A percentile compares a stretch with the other conserved stretches of the same genome.
phyloP scores from a whole-genome alignment of 176 grass and related monocot species.

The Aegilops tauschii region DNA sequence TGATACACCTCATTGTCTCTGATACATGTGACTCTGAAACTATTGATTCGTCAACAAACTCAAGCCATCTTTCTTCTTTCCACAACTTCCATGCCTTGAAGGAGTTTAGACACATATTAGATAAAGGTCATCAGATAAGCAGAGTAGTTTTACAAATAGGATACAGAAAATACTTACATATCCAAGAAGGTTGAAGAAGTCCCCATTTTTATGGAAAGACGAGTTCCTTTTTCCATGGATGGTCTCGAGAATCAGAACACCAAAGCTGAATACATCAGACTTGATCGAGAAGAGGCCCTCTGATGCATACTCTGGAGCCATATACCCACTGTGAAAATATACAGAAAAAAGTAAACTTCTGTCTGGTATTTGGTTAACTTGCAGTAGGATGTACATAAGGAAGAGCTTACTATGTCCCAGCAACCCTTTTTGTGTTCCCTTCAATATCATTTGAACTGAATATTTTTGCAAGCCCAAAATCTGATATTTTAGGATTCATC shows the following conservation, averaged over 20 bases:
- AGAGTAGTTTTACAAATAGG: neutral
- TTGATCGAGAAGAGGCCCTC: neutral
- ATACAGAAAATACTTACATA: neutral
- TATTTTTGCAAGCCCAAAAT: neutral
- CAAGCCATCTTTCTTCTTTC: neutral
- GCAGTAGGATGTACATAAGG: neutral
- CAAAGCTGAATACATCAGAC: conserved; percentile 1
- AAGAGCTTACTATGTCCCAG: neutral
- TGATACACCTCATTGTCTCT: neutral
- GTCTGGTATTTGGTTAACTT: neutral
- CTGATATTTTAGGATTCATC: neutral
- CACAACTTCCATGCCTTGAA: neutral
- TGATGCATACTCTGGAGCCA: neutral
- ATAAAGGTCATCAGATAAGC: neutral
- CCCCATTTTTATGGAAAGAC: neutral
- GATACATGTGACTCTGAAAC: neutral
- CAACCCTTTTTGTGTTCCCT: neutral
- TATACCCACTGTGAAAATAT: neutral
- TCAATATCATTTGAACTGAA: neutral
- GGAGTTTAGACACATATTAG: neutral
- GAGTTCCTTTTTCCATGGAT: neutral
- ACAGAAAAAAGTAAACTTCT: neutral
- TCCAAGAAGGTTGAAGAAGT: neutral
- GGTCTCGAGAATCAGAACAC: neutral
- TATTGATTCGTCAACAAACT: neutral